These are phyloP conservation scores for Saccharomyces hybrid DNA, from an alignment of 1,139 yeast genomes.

Conservation along the genomic window DNA sequence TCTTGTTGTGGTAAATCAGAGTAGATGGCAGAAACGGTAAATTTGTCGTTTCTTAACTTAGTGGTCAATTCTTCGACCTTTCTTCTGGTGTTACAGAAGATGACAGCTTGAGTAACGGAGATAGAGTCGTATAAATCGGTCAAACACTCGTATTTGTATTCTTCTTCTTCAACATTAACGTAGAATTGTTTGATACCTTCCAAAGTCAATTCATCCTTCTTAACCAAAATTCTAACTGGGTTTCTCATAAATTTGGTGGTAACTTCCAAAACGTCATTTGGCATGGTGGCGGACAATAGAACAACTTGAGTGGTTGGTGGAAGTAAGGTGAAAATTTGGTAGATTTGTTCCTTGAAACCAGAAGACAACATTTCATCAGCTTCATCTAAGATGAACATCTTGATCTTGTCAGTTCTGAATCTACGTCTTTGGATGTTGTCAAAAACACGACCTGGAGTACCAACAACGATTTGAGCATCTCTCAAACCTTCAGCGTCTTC, in stretches of 20 bases:
- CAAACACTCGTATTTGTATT: constrained; percentile 89
- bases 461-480: constrained; percentile 90
- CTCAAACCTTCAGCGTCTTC: constrained; percentile 91
- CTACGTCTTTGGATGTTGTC: constrained; percentile 95
- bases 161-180: constrained; percentile 90
- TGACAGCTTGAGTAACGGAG: constrained; percentile 97
- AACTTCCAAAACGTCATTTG: constrained; percentile 92
- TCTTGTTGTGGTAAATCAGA: constrained; percentile 96
- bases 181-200: constrained; percentile 98
- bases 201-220: constrained; percentile 95
- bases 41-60: constrained; percentile 76
- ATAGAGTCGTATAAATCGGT: constrained; percentile 96
- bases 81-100: constrained; percentile 98
- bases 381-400: constrained; percentile 97
- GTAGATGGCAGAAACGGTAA: constrained; percentile 96
- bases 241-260: constrained; percentile 95
- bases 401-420: constrained; percentile 81
- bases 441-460: constrained; percentile 98
- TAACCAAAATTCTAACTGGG: constrained; percentile 94
- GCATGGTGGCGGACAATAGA: constrained; percentile 95
- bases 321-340: constrained; percentile 89
- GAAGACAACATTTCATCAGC: constrained; percentile 98
- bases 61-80: constrained; percentile 93
- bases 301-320: constrained; percentile 96
- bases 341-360: constrained; percentile 96